Evolutionary conservation across 2,329 filamentous ascomycete species (phyloP).

Genomic region (Alternaria ethzedia): DNA sequence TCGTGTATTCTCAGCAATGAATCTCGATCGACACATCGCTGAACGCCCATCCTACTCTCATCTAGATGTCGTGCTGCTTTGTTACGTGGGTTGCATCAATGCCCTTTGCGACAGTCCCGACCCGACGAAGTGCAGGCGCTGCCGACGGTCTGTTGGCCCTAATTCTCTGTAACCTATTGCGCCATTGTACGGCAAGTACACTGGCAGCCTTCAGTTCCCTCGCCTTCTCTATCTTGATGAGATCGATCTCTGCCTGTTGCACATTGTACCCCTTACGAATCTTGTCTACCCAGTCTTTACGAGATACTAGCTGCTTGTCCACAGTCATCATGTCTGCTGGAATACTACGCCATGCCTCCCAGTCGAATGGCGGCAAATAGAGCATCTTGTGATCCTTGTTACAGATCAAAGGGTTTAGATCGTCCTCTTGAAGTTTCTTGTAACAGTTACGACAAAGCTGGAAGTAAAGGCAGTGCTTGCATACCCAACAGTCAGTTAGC

Average conservation of each 20-base stretch:
- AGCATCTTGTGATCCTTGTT: constrained; percentile 1
- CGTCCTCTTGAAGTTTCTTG: neutral
- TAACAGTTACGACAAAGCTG: neutral
- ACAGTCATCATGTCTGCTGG: neutral
- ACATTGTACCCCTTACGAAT: neutral
- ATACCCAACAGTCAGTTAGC: neutral
- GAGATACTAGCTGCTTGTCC: neutral
- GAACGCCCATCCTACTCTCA: no score
- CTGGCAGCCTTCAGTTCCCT: neutral
- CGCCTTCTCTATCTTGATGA: neutral
- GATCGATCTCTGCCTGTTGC: neutral
- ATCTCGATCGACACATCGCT: no score
- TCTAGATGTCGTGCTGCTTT: no score
- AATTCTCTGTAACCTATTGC: neutral
- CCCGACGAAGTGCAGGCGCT: neutral
- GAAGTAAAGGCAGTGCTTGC: neutral
- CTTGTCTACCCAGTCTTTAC: neutral
- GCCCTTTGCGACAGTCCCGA: no score
- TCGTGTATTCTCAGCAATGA: neutral
- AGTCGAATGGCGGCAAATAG: neutral
- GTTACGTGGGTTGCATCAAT: no score
- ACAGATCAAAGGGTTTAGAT: neutral
- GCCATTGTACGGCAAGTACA: neutral
- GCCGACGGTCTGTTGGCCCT: neutral
- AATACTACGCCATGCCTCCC: neutral